phyloP scores from a whole-genome alignment of 371 early-diverging fungal species.

The Apophysomyces ossiformis region DNA sequence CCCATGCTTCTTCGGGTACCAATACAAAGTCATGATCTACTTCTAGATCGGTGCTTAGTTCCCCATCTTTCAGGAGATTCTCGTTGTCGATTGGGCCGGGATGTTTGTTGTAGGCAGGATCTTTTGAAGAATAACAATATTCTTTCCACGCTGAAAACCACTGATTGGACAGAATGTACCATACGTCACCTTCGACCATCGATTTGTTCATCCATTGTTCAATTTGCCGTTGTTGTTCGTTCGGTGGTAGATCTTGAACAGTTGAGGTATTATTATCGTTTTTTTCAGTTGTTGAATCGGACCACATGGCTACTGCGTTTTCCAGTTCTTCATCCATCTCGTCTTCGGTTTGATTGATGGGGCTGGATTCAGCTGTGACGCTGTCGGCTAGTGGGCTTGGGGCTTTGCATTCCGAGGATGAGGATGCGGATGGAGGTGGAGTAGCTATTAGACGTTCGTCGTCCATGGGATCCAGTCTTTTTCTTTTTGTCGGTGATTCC shows the following conservation, averaged over 20 bases:
- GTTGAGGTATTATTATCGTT: neutral
- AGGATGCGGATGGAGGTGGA: slow-evolving; percentile 6
- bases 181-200: slow-evolving; percentile 18
- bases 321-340: slow-evolving; percentile 11
- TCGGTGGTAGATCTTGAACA: slow-evolving; percentile 18
- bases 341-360: slow-evolving; percentile 6
- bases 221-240: slow-evolving; percentile 20
- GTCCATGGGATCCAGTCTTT: slow-evolving; percentile 14
- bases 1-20: slow-evolving; percentile 28
- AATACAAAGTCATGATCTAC: slow-evolving; percentile 17
- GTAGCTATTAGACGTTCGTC: slow-evolving; percentile 7
- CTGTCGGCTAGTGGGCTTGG: slow-evolving; percentile 10
- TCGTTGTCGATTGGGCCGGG: slow-evolving; percentile 27
- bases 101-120: slow-evolving; percentile 10
- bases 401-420: slow-evolving; percentile 5
- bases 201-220: slow-evolving; percentile 11
- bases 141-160: slow-evolving; percentile 23
- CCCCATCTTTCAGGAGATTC: slow-evolving; percentile 4
- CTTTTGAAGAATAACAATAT: slow-evolving; percentile 17
- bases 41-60: slow-evolving; percentile 17
- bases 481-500: slow-evolving; percentile 26
- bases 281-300: slow-evolving; percentile 1
- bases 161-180: slow-evolving; percentile 20
- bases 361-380: slow-evolving; percentile 3
- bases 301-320: slow-evolving; percentile 12